Percentiles rank a stretch among this genome's conserved stretches.
Conservation (phyloP, 2,329 filamentous ascomycete species). For the Aspergillus persii region DNA sequence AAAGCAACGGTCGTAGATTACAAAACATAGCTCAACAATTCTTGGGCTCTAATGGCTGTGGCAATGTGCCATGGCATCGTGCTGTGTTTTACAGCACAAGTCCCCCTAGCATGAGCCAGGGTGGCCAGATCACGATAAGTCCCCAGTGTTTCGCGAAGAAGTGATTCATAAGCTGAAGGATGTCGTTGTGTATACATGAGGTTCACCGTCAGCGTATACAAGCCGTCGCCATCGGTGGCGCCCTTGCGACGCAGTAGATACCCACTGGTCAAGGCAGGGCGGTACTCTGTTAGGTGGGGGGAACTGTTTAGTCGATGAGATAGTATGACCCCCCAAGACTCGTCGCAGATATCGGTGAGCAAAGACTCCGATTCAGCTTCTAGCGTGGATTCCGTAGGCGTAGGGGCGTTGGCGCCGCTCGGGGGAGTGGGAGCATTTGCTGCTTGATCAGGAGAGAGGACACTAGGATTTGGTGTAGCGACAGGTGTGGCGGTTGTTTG, state of each 20-base stretch:
- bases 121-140: constrained; percentile 47
- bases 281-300: constrained; percentile 40
- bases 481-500: constrained; percentile 37
- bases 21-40: constrained; percentile 42
- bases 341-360: constrained; percentile 58
- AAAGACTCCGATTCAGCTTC: constrained; percentile 56
- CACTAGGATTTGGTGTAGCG: constrained; percentile 38
- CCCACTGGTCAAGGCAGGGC: constrained; percentile 45
- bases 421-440: constrained; percentile 40
- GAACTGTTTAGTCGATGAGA: constrained; percentile 48
- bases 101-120: constrained; percentile 43
- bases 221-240: constrained; percentile 40
- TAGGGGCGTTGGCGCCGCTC: constrained; percentile 38
- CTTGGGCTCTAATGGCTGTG: constrained; percentile 43
- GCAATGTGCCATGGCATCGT: constrained; percentile 50
- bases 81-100: constrained; percentile 40
- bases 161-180: constrained; percentile 29
- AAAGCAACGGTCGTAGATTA: constrained; percentile 20
- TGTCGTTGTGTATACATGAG: constrained; percentile 37
- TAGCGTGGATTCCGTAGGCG: constrained; percentile 32
- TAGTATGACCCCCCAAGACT: constrained; percentile 59
- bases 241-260: constrained; percentile 48
- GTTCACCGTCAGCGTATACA: constrained; percentile 42
- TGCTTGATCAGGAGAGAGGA: constrained; percentile 44
- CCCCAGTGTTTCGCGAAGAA: constrained; percentile 42